Base-by-base conservation (phyloP, 192 early-diverging fungal genomes). In the Oehlia diaphana region DNA sequence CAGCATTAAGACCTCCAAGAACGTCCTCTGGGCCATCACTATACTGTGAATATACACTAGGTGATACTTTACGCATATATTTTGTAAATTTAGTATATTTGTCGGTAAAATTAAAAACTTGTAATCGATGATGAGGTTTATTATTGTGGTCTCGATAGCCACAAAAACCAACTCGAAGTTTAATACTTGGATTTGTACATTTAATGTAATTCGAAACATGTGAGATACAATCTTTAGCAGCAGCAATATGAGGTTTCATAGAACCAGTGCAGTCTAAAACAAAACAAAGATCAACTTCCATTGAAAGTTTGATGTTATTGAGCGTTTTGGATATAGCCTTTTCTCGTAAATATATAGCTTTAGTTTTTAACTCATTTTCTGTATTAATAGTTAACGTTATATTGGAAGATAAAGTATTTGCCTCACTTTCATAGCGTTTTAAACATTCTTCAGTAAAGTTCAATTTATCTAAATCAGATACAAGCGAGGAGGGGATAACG, bases 1-100 rank as follows among this genome's bases (percentile, higher is more conserved):
- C 79, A 23, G 74, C 74, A 16, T 80, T 65, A 73, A 80, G 72
- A 26, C 79, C 79, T 7, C 79, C 79, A 3, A 80, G 70, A 19
- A 66, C 65, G 9, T 66, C 65, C 3, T 66, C 65, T 13, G 65
- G 23, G 10, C 3, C 2, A 65, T 65, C 64, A 14, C 12, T 13
- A 66, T n/a, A 4, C 5, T 5, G 3, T n/a, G 12, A 31, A 31
- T 31, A 9, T 5, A 3, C 6, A 37, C 2, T 0, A 31, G 26
- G n/a, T 65, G 2, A 5, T 26, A 66, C 65, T 3, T 33, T 33
- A 13, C 2, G 21, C 10, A 66, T 3, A 13, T 16, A 66, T 16
- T 31, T 13, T 35, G 12, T 26, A 16, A 66, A 66, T 31, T 33
- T 2, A 3, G 33, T 16, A n/a, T 66, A 14, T 33, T 19, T 3